Percentiles rank a stretch among this genome's conserved stretches.
These are phyloP conservation scores for Cryptosporidium muris DNA, from an alignment of 169 alveolate species.

Conservation along the genomic window DNA sequence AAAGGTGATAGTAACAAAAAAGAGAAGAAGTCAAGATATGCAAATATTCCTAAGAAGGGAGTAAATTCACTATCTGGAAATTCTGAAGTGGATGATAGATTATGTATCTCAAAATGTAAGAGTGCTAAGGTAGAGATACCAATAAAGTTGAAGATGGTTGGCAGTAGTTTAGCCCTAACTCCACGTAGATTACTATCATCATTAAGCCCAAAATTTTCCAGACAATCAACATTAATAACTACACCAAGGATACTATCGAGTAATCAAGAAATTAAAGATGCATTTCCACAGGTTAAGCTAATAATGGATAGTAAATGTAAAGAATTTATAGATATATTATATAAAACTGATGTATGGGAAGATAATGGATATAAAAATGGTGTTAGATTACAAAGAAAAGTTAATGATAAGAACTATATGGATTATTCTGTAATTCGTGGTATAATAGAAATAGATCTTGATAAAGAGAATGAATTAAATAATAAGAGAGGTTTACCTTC, in stretches of 20 bases:
- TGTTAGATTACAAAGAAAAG: conserved; percentile 19
- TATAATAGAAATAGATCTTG: conserved; percentile 37
- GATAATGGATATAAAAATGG: conserved; percentile 59
- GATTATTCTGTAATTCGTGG: conserved; percentile 34
- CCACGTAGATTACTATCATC: background rate
- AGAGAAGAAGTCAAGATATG: conserved; percentile 3
- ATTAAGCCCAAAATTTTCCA: conserved; percentile 1
- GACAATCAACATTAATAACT: background rate
- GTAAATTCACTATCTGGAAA: too few species aligned
- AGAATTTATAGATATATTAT: conserved; percentile 39
- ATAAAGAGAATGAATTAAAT: conserved; percentile 50
- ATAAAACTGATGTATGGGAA: conserved; percentile 44
- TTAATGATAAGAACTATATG: background rate
- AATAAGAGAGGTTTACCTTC: background rate
- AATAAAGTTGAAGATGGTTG: background rate
- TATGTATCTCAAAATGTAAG: background rate
- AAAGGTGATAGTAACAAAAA: background rate
- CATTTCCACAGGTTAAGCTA: conserved; percentile 19
- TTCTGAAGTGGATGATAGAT: too few species aligned
- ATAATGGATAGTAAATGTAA: conserved; percentile 20
- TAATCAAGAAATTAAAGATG: conserved; percentile 21
- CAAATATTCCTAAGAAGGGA: background rate
- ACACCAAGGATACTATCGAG: background rate
- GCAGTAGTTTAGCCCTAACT: background rate
- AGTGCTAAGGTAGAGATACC: background rate